Conservation (phyloP, 192 early-diverging fungal species). For the Phycomyces nitens region DNA sequence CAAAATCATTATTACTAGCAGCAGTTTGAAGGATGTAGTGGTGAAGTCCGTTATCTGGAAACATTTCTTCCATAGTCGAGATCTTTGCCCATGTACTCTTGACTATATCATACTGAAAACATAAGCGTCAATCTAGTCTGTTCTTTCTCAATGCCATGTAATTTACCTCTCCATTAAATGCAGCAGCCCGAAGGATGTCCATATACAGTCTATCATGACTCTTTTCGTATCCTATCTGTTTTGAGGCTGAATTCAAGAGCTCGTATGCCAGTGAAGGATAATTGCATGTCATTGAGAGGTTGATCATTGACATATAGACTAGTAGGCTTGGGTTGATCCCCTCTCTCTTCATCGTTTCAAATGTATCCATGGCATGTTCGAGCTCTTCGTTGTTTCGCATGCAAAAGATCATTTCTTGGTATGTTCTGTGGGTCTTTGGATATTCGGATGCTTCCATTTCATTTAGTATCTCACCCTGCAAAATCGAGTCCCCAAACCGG, state of each 20-base stretch:
- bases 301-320: constrained; percentile 29
- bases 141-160: too few species aligned
- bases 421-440: constrained; percentile 12
- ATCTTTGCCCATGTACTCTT: constrained; percentile 43
- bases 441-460: neutral
- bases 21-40: constrained; percentile 41
- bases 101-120: constrained; percentile 38
- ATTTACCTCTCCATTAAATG: constrained; percentile 39
- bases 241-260: constrained; percentile 38
- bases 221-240: constrained; percentile 17
- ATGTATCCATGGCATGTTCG: constrained; percentile 45
- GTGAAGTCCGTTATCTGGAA: constrained; percentile 49
- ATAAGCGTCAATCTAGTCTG: neutral
- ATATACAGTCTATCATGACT: constrained; percentile 30
- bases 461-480: constrained; percentile 16
- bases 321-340: constrained; percentile 27
- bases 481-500: neutral
- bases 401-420: constrained; percentile 38
- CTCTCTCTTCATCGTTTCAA: constrained; percentile 39
- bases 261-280: constrained; percentile 34
- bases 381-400: constrained; percentile 40
- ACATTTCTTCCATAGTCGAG: constrained; percentile 19
- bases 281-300: constrained; percentile 30
- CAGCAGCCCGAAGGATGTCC: constrained; percentile 34
- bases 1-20: constrained; percentile 32